phyloP scores from a whole-genome alignment of 345 rosid genomes.

The Murraya paniculata region DNA sequence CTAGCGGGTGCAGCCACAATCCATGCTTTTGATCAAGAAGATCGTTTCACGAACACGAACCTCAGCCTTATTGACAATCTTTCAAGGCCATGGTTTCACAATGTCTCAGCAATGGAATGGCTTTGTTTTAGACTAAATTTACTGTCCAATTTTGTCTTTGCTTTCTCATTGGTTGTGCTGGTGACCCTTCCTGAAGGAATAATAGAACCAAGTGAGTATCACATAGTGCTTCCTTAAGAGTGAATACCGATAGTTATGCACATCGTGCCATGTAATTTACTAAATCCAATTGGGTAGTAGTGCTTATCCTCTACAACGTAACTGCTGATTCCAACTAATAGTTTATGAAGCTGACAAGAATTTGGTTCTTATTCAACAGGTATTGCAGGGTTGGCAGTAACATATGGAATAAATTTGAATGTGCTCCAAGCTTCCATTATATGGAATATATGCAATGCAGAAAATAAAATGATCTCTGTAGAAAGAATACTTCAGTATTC shows the following conservation, averaged over 20 bases:
- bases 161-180: slow-evolving; percentile 78
- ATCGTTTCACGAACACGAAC: slow-evolving; percentile 61
- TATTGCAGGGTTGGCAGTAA: slow-evolving; percentile 90
- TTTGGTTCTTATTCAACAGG: slow-evolving; percentile 39
- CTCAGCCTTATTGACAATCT: slow-evolving; percentile 66
- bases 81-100: slow-evolving; percentile 95
- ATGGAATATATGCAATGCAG: slow-evolving; percentile 91
- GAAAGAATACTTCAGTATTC: slow-evolving; percentile 92
- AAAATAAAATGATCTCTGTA: slow-evolving; percentile 87
- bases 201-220: slow-evolving; percentile 81
- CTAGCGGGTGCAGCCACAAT: slow-evolving; percentile 86
- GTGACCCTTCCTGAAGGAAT: slow-evolving; percentile 92
- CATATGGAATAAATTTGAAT: slow-evolving; percentile 85
- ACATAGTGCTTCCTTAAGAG: background rate
- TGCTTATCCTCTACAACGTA: background rate
- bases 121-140: slow-evolving; percentile 84
- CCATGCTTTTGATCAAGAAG: slow-evolving; percentile 77
- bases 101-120: slow-evolving; percentile 91
- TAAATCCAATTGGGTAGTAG: background rate
- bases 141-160: slow-evolving; percentile 87
- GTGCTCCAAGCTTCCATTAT: slow-evolving; percentile 81
- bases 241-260: background rate
- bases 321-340: background rate
- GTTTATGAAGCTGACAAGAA: background rate
- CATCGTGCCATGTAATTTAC: background rate